Evolutionary conservation across 768 basidiomycete species (phyloP), one percentile per base, ranked within the genome.

Genomic region (Ephemerocybe angulata): DNA sequence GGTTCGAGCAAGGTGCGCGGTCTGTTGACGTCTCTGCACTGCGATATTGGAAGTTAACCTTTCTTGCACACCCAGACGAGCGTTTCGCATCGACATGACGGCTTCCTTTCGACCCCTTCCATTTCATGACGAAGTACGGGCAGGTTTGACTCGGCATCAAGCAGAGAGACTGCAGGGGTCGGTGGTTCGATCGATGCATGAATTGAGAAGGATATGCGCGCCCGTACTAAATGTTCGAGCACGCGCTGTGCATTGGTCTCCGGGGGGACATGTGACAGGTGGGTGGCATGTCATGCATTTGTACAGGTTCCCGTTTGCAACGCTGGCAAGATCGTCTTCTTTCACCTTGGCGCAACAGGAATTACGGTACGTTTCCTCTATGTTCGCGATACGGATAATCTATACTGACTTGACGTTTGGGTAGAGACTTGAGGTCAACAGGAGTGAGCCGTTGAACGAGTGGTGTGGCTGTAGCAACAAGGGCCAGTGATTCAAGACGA

Each of bases 401-500:
- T n/a, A n/a, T n/a, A n/a, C n/a, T n/a, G n/a, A n/a, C 17, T 17
- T 35, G 8, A 8, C 8, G 8, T 17, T 35, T 35, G 33, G 33
- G 33, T 8, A 35, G 33, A 17, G 8, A 17, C 33, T 35, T 35
- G 8, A 8, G 8, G 33, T 35, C 33, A 8, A 35, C 17, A 17
- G 33, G 17, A 17, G 33, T 35, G 33, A 35, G 33, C 8, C 33
- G 33, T 35, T 35, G 38, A 46, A 22, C 31, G 31, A 4, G n/a
- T 29, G 1, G 50, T 42, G 5, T 60, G 8, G 59, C 52, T 1
- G 68, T 44, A 3, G 58, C 55, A 1, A 64, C 57, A 1, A 69
- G 53, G n/a, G 61, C 52, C 4, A 49, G 27, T 10, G 62, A 65
- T 21, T 65, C 54, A 24, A 70, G 60, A 1, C 69, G 61, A 52